Conservation (phyloP, 1,284 basidiomycete genomes). For the Leccinum pachyderme region DNA sequence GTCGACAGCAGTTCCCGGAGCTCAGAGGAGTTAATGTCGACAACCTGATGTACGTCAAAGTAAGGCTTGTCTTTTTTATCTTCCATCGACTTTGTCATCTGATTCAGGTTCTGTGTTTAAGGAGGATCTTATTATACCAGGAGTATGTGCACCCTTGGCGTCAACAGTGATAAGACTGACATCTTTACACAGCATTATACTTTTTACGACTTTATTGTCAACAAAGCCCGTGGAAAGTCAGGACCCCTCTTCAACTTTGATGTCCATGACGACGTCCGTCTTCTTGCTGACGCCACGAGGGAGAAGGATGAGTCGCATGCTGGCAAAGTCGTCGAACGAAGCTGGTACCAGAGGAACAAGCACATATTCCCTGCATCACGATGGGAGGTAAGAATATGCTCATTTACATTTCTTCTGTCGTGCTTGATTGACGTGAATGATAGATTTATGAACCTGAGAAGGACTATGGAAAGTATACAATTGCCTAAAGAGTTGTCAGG, state of each 20-base stretch:
- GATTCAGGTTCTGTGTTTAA: conserved; percentile 32
- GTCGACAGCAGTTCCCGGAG: conserved; percentile 90
- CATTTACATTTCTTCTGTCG: background rate
- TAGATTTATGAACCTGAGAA: conserved; percentile 91
- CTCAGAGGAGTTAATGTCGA: conserved; percentile 88
- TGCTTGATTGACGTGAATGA: background rate
- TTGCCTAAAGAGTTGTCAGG: conserved; percentile 45
- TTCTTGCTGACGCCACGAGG: conserved; percentile 92
- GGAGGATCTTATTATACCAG: conserved; percentile 96
- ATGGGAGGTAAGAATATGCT: conserved; percentile 73
- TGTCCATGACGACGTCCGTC: conserved; percentile 95
- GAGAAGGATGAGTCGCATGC: conserved; percentile 99
- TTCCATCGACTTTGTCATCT: background rate
- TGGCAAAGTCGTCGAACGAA: conserved; percentile 96
- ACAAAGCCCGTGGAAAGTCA: conserved; percentile 97
- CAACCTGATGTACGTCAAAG: conserved; percentile 99
- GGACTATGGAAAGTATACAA: conserved; percentile 86
- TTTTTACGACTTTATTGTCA: conserved; percentile 98
- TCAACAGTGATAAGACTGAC: conserved; percentile 14
- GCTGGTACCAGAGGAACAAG: conserved; percentile 95
- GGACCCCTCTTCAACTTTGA: conserved; percentile 99
- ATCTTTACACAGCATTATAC: conserved; percentile 77
- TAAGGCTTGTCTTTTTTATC: conserved; percentile 33
- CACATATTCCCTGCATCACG: conserved; percentile 96
- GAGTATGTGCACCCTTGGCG: conserved; percentile 48